Evolutionary conservation across 2,329 filamentous ascomycete genomes (phyloP).

Genomic region (Penicillium sumatraense): DNA sequence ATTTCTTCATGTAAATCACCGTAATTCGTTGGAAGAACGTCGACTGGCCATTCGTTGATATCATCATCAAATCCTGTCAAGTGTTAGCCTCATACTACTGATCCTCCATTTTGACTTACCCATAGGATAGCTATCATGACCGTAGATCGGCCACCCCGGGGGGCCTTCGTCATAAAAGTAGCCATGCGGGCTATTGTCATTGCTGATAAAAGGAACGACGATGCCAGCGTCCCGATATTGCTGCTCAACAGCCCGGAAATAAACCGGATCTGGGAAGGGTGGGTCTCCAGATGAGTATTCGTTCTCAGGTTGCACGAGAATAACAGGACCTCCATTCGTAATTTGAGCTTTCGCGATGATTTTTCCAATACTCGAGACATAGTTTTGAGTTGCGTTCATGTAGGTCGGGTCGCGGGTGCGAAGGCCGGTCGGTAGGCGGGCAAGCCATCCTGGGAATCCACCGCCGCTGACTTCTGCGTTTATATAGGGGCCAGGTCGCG

Average conservation of each 20-base stretch:
- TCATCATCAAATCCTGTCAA: not conserved
- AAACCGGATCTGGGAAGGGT: constrained; percentile 64
- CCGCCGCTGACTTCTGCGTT: constrained; percentile 76
- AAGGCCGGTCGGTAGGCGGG: constrained; percentile 64
- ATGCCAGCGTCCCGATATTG: constrained; percentile 69
- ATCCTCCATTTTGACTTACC: not conserved
- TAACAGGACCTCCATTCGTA: constrained; percentile 76
- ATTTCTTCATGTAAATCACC: not conserved
- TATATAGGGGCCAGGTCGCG: constrained; percentile 71
- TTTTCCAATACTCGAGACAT: constrained; percentile 58
- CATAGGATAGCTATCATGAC: constrained; percentile 27
- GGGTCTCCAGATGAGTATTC: constrained; percentile 65
- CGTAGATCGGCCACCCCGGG: constrained; percentile 54
- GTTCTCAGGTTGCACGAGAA: constrained; percentile 77
- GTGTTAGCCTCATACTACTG: not conserved
- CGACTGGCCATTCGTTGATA: not conserved
- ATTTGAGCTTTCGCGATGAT: constrained; percentile 62
- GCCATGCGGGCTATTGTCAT: constrained; percentile 64
- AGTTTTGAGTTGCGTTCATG: constrained; percentile 61
- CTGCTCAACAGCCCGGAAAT: constrained; percentile 69
- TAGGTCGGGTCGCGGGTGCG: constrained; percentile 65
- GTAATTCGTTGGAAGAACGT: not conserved
- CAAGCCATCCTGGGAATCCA: constrained; percentile 77
- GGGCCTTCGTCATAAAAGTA: constrained; percentile 61
- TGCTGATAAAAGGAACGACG: constrained; percentile 73